phyloP scores from a whole-genome alignment of 2,329 filamentous ascomycete species.

The Sporothrix variecibatus region DNA sequence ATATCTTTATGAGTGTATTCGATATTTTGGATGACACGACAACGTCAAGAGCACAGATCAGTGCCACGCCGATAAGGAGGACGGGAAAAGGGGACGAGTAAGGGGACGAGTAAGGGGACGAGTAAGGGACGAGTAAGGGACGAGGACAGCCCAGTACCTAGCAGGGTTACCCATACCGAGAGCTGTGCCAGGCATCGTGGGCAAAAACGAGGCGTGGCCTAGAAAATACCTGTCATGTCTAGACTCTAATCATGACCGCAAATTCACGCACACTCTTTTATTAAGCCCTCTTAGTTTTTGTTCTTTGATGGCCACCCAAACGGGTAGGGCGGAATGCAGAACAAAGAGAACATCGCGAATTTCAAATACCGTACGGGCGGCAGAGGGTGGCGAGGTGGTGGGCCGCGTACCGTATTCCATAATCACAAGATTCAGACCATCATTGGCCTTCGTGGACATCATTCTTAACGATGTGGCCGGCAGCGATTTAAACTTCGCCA shows the following conservation, averaged over 20 bases:
- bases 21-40: neutral
- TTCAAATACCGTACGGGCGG: neutral
- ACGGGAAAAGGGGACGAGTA: neutral
- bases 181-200: neutral
- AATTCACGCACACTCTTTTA: neutral
- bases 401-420: neutral
- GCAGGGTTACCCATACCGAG: neutral
- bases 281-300: neutral
- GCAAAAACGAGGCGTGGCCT: neutral
- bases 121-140: neutral
- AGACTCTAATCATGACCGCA: neutral
- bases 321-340: neutral
- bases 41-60: neutral
- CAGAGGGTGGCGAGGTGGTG: neutral
- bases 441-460: neutral
- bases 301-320: neutral
- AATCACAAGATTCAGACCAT: neutral
- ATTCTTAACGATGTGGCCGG: neutral
- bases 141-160: neutral
- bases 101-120: neutral
- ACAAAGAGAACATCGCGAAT: neutral
- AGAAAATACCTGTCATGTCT: neutral
- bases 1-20: neutral
- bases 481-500: too few relatives aligned
- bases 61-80: neutral